Evolutionary conservation across 768 basidiomycete genomes (phyloP), one percentile per base, ranked within the genome.

Genomic region (Kwoniella dejecticola): DNA sequence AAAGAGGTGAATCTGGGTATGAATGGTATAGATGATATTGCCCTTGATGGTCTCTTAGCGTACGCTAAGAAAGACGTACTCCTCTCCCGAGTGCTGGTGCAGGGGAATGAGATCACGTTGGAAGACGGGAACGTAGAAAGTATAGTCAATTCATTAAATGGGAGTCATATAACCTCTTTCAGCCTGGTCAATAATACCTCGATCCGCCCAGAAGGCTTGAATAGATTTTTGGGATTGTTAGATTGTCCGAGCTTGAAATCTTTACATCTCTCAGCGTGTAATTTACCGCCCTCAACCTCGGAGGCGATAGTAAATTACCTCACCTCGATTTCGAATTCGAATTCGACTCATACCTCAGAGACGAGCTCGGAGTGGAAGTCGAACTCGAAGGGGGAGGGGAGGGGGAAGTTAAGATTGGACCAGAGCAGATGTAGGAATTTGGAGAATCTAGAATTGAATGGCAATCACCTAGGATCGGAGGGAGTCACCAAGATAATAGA

Each of bases 41-140:
- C 62, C 24, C 52, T 75, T 4, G 67, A 66, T 29, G 59, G 23
- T 1, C 49, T 75, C 1, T 36, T 72, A 48, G 63, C 54, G 1
- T 75, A 72, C 57, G 73, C 73, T 6, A 75, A 75, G 63, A 72
- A 72, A 46, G 73, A 75, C 58, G 68, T 66, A 4, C 56, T 31
- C 8, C 29, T 70, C 44, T 42, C 56, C 13, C 55, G 63, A 26
- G 55, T 75, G 5, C 38, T 60, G 26, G 36, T 72, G 1, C 70
- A 72, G 47, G 73, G 65, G 11, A 75, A 75, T 55, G 53, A 64
- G 10, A 67, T 75, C 8, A 44, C 60, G 36, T 62, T 75, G 30
- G 49, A 64, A 44, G 27, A 29, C 1, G 42, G 38, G 24, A 31
- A 42, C 13, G 38, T 56, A 31, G 52, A 57, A 10, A 67, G 67